These are phyloP conservation scores for Sphaerulina musiva DNA, from an alignment of 2,329 filamentous ascomycete species.

Conservation along the genomic window DNA sequence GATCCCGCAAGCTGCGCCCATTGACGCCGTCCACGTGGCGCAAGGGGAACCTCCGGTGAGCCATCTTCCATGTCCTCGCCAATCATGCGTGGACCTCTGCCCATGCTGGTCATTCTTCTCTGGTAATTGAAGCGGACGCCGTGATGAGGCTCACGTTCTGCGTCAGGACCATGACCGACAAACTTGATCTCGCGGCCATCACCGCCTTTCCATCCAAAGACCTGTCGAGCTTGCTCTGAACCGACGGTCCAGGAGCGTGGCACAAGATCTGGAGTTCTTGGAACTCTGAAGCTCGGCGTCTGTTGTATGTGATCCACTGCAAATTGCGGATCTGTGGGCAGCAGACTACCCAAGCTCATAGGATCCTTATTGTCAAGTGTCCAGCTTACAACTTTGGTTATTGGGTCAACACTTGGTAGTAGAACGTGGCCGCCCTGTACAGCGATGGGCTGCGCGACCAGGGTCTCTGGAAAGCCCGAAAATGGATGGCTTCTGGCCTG, in stretches of 20 bases:
- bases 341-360: neutral
- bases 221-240: conserved; percentile 6
- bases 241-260: conserved; percentile 22
- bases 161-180: conserved; percentile 29
- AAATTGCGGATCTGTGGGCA: conserved; percentile 10
- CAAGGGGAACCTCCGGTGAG: conserved; percentile 18
- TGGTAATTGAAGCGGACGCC: conserved; percentile 21
- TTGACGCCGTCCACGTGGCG: conserved; percentile 24
- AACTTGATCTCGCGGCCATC: conserved; percentile 35
- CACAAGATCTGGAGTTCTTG: conserved; percentile 5
- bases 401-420: conserved; percentile 15
- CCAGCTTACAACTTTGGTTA: conserved; percentile 19
- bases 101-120: conserved; percentile 2
- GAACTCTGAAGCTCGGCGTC: conserved; percentile 10
- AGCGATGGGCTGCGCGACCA: conserved; percentile 1
- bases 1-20: conserved; percentile 23
- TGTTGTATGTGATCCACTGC: conserved; percentile 15
- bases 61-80: conserved; percentile 10
- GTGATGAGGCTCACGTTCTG: conserved; percentile 28
- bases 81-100: conserved; percentile 17
- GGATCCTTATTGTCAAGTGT: conserved; percentile 1
- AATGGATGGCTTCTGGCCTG: neutral
- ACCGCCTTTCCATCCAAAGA: conserved; percentile 33
- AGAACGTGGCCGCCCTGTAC: conserved; percentile 19
- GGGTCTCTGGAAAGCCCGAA: conserved; percentile 1